phyloP scores from a whole-genome alignment of 2,329 filamentous ascomycete species.

The Pseudogymnoascus destructans region DNA sequence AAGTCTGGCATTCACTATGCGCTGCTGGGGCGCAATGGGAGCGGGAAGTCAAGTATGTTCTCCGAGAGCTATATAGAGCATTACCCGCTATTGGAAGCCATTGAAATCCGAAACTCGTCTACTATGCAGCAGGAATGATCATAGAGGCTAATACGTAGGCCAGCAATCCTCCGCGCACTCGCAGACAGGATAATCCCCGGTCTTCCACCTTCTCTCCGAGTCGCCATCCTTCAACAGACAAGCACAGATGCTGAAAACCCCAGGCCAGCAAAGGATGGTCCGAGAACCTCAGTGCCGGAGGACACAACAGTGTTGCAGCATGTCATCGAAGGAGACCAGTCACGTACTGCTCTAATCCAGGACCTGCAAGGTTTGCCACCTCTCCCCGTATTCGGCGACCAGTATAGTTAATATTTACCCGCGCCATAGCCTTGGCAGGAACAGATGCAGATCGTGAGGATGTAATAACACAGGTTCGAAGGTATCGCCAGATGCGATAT shows the following conservation, averaged over 20 bases:
- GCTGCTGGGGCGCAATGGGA: constrained; percentile 66
- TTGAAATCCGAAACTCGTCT: neutral
- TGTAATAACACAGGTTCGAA: constrained; percentile 42
- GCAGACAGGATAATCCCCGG: constrained; percentile 68
- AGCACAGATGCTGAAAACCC: constrained; percentile 26
- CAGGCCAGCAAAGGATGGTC: constrained; percentile 22
- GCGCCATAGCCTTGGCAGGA: constrained; percentile 38
- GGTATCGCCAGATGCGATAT: constrained; percentile 48
- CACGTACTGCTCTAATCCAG: constrained; percentile 11
- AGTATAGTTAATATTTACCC: neutral
- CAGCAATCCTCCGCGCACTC: constrained; percentile 60
- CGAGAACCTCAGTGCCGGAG: neutral
- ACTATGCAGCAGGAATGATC: neutral
- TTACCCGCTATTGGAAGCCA: neutral
- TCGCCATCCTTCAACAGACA: constrained; percentile 60
- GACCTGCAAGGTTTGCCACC: neutral
- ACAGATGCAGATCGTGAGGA: constrained; percentile 44
- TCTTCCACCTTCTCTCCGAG: constrained; percentile 50
- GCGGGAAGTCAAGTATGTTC: constrained; percentile 62
- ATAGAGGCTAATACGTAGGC: neutral
- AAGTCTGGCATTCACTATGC: constrained; percentile 66
- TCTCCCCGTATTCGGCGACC: neutral
- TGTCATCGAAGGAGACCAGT: constrained; percentile 1
- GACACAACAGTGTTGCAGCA: neutral
- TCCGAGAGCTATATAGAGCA: neutral